Evolutionary conservation across 768 basidiomycete species (phyloP), one percentile per base, ranked within the genome.

Genomic region (Psilocybe sp.): DNA sequence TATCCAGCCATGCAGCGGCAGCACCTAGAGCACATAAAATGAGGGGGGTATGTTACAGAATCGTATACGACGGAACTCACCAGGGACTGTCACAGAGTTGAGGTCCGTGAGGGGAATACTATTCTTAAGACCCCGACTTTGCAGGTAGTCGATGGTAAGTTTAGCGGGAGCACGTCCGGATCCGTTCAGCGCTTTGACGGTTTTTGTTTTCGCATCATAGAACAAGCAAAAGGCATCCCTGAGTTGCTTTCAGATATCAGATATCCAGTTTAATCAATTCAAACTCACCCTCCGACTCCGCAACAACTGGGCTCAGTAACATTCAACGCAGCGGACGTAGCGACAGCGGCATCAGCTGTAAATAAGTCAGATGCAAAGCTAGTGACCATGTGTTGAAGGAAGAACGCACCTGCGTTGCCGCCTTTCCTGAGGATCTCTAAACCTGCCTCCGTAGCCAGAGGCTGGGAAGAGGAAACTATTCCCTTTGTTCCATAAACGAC

Each of bases 1-100:
- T 89, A 65, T 98, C 97, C 14, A 90, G 74, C 95, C 96, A 98
- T 13, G 93, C 93, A 32, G 93, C 90, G 3, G 95, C 91, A n/a
- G 90, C 88, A 44, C 96, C 94, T 80, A 62, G 28, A 33, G 20
- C 31, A 20, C 23, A 20, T 18, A 2, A 40, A 50, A 5, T 13
- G 32, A 34, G 37, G 16, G 2, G 31, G 4, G 34, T 45, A 19
- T 16, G 16, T 4, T 16, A 19, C 34, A 32, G 3, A 44, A n/a
- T n/a, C 3, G 12, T 14, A 43, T 13, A 32, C n/a, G 20, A 16
- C 19, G 18, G 18, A 14, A 16, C 28, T 51, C 14, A 66, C 89
- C 88, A 58, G 90, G 90, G 11, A 92, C 90, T 3, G 90, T 92
- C n/a, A 93, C 91, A n/a, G 87, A 77, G 64, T 97, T 97, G 36